Evolutionary conservation across 495 filamentous ascomycete species (phyloP).

Genomic region (Penicillium lagena): DNA sequence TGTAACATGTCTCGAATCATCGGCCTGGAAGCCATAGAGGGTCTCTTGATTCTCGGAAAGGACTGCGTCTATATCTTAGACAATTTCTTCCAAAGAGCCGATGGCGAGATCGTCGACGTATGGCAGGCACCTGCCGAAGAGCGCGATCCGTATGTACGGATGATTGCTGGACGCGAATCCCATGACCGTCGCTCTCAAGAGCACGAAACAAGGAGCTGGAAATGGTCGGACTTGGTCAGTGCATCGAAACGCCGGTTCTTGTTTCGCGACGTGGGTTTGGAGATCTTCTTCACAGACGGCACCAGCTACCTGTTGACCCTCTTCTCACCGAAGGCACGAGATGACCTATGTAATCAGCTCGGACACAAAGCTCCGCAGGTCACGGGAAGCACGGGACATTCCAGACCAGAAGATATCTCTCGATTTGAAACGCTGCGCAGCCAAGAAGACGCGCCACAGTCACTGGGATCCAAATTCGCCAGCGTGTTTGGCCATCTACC

Average conservation of each 20-base stretch:
- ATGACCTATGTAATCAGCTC: slow-evolving; percentile 72
- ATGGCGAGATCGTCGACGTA: slow-evolving; percentile 94
- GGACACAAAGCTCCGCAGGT: slow-evolving; percentile 73
- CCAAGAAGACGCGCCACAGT: slow-evolving; percentile 73
- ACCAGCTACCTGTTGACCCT: slow-evolving; percentile 89
- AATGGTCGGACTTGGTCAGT: slow-evolving; percentile 88
- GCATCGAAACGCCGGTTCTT: slow-evolving; percentile 95
- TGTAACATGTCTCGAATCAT: slow-evolving; percentile 93
- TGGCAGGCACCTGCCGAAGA: slow-evolving; percentile 90
- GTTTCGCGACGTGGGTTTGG: slow-evolving; percentile 90
- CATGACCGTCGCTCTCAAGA: slow-evolving; percentile 55
- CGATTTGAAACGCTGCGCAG: slow-evolving; percentile 77
- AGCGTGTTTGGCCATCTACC: slow-evolving; percentile 76
- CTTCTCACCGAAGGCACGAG: slow-evolving; percentile 61
- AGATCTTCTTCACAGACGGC: slow-evolving; percentile 95
- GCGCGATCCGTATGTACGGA: slow-evolving; percentile 88
- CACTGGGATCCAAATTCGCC: slow-evolving; percentile 86
- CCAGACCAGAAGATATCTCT: slow-evolving; percentile 69
- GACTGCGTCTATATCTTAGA: slow-evolving; percentile 89
- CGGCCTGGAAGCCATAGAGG: slow-evolving; percentile 86
- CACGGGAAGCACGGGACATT: slow-evolving; percentile 42
- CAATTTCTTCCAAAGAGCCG: slow-evolving; percentile 85
- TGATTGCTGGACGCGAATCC: slow-evolving; percentile 76
- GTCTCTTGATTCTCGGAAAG: slow-evolving; percentile 89
- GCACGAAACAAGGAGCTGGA: slow-evolving; percentile 83